These are phyloP conservation scores for Theobroma cacao DNA, from an alignment of 345 rosid genomes.

Conservation along the genomic window DNA sequence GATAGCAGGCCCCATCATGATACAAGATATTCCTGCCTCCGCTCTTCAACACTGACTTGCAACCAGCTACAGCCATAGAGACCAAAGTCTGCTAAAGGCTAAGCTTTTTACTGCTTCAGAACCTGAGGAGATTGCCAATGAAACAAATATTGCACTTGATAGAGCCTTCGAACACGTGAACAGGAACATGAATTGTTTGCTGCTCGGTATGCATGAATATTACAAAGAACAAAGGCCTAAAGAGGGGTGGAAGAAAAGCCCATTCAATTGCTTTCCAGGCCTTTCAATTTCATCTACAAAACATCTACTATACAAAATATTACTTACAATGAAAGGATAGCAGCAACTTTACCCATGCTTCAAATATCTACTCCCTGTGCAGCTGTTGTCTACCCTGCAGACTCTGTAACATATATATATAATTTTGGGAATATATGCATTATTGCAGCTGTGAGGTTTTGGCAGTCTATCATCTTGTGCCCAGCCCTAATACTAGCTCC, in stretches of 20 bases:
- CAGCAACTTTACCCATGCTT: slow-evolving; percentile 1
- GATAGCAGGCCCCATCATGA: too few species aligned
- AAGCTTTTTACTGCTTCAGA: background rate
- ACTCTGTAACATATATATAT: background rate
- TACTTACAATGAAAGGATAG: background rate
- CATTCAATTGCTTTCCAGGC: background rate
- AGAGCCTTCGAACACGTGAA: background rate
- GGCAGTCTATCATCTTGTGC: background rate
- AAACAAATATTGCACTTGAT: background rate
- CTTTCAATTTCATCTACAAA: background rate
- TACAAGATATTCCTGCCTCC: background rate
- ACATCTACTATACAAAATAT: background rate
- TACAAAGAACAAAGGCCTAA: background rate
- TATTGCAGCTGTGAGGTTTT: background rate
- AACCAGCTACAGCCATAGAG: background rate
- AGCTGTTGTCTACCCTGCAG: background rate
- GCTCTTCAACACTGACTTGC: too few species aligned
- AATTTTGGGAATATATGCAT: background rate
- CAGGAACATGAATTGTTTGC: background rate
- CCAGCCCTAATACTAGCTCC: background rate
- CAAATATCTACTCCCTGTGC: background rate
- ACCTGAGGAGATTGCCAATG: background rate
- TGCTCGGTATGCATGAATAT: background rate
- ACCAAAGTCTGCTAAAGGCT: too few species aligned
- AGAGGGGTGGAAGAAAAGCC: background rate